These are phyloP conservation scores for Xylaria sp. DNA, from an alignment of 2,329 filamentous ascomycete species.

Conservation along the genomic window DNA sequence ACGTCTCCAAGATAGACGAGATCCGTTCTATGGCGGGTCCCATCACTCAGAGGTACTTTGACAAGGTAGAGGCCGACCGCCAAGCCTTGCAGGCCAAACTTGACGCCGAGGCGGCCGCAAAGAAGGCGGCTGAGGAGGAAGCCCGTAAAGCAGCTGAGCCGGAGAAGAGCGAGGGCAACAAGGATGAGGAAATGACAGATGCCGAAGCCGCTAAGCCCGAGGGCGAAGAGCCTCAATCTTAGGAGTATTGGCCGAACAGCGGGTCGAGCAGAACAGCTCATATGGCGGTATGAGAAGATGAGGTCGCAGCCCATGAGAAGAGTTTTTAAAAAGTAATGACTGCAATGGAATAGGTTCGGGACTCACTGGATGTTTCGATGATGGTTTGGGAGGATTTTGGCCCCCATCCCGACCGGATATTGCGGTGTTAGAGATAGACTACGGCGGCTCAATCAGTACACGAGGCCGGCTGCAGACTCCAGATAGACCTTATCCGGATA, in stretches of 20 bases:
- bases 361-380: conserved; percentile 25
- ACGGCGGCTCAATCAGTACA: conserved; percentile 29
- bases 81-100: conserved; percentile 79
- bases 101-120: conserved; percentile 81
- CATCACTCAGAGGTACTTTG: conserved; percentile 92
- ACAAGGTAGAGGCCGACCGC: conserved; percentile 90
- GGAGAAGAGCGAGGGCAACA: conserved; percentile 60
- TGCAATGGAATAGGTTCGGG: conserved; percentile 22
- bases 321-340: conserved; percentile 32
- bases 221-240: conserved; percentile 56
- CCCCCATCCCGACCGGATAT: conserved; percentile 20
- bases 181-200: conserved; percentile 73
- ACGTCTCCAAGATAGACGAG: conserved; percentile 95
- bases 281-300: neutral
- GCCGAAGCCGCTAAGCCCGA: conserved; percentile 65
- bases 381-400: conserved; percentile 19
- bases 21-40: conserved; percentile 90
- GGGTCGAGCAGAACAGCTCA: conserved; percentile 60
- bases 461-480: conserved; percentile 27
- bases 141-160: conserved; percentile 56
- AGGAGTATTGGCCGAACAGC: conserved; percentile 15
- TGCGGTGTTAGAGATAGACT: conserved; percentile 38
- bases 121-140: conserved; percentile 67
- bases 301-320: neutral
- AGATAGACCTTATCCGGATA: conserved; percentile 36